Conservation (phyloP, 2,329 filamentous ascomycete species). For the Juglanconis oblonga region DNA sequence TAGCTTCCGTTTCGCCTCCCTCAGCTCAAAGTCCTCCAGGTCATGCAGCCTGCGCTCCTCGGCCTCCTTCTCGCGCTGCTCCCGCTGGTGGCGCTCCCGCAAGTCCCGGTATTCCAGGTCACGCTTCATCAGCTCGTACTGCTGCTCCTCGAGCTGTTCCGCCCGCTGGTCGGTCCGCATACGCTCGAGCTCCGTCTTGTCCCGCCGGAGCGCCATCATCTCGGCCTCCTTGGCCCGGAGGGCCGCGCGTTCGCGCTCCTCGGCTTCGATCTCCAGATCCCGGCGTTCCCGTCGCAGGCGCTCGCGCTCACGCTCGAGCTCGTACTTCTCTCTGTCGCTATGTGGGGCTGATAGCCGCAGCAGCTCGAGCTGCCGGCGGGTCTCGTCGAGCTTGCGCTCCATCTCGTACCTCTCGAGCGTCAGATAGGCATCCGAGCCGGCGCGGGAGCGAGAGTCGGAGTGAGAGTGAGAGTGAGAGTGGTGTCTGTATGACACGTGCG, state of each 20-base stretch:
- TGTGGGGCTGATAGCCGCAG: constrained; percentile 21
- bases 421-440: constrained; percentile 30
- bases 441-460: constrained; percentile 28
- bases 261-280: constrained; percentile 38
- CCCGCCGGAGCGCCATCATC: constrained; percentile 33
- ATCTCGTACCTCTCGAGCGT: constrained; percentile 40
- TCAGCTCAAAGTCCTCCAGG: constrained; percentile 33
- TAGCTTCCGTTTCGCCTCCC: constrained; percentile 37
- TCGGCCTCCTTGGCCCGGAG: constrained; percentile 27
- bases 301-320: constrained; percentile 27
- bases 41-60: constrained; percentile 21
- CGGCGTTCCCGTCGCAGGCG: constrained; percentile 41
- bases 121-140: constrained; percentile 34
- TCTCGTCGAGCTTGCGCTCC: constrained; percentile 20
- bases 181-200: constrained; percentile 40
- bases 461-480: constrained; percentile 32
- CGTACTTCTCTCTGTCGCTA: constrained; percentile 28
- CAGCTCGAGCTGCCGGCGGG: constrained; percentile 16
- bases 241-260: constrained; percentile 35
- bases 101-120: constrained; percentile 36
- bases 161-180: constrained; percentile 29
- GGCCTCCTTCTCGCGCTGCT: constrained; percentile 21
- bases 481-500: constrained; percentile 19
- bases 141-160: constrained; percentile 26
- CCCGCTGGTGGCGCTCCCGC: constrained; percentile 8